phyloP scores from a whole-genome alignment of 2,329 filamentous ascomycete species.

The Colletotrichum sp. region DNA sequence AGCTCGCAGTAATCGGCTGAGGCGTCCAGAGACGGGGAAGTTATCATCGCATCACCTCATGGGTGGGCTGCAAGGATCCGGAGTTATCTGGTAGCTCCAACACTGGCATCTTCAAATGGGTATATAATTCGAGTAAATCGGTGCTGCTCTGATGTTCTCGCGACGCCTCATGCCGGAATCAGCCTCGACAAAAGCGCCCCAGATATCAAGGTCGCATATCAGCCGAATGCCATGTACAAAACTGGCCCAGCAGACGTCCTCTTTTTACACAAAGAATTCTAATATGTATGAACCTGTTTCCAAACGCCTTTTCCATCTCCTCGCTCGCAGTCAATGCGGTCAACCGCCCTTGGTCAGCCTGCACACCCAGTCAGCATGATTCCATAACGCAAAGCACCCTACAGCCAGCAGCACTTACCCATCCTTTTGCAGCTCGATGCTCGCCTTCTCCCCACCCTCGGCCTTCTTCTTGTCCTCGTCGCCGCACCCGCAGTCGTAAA shows the following conservation, averaged over 20 bases:
- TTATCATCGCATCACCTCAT: not conserved
- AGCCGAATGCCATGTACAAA: not conserved
- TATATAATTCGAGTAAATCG: not conserved
- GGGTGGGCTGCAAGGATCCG: not conserved
- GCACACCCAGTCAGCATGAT: not conserved
- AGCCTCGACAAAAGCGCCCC: not conserved
- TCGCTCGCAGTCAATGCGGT: not conserved
- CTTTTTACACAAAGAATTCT: not conserved
- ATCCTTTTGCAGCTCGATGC: conserved; percentile 16
- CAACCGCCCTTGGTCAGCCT: conserved; percentile 8
- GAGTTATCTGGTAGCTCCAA: not conserved
- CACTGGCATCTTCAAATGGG: not conserved
- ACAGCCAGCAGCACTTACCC: not conserved
- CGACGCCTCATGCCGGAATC: not conserved
- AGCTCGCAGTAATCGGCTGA: not conserved
- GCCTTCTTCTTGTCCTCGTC: conserved; percentile 60
- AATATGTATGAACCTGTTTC: not conserved
- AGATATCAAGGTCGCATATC: not conserved
- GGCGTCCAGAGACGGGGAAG: not conserved
- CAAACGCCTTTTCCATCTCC: not conserved
- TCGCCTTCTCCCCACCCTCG: conserved; percentile 26
- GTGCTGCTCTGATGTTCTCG: not conserved
- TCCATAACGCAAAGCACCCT: not conserved
- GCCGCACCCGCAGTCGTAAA: conserved; percentile 75
- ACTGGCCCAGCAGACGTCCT: not conserved